Evolutionary conservation across 1,284 basidiomycete species (phyloP), one percentile per base, ranked within the genome.

Genomic region (Tilletia setariae): DNA sequence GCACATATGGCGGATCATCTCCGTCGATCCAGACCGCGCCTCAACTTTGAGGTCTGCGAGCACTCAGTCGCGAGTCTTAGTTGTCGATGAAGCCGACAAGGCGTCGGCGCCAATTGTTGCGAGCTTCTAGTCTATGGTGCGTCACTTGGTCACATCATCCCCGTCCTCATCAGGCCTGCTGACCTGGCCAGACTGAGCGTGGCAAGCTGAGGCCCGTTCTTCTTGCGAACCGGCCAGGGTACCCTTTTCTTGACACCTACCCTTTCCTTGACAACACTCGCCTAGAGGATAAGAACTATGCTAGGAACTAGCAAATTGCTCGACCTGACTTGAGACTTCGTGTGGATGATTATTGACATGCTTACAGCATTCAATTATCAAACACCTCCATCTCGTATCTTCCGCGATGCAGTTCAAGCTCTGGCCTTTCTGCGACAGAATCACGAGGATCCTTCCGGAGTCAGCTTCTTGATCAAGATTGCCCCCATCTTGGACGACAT

Each of bases 51-150:
- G 59, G 83, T 83, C 46, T 79, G 83, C 82, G 0, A 74, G 83
- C 61, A 74, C 72, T 53, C 53, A 72, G 32, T 83, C 83, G 2
- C 74, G 83, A 1, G 75, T 83, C n/a, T 56, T 83, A 19, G 77
- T 84, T 15, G 78, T 84, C 23, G 83, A 84, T 68, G 83, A 84
- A 68, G 82, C 79, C 1, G 83, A 84, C 74, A 84, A 84, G 72
- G 79, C 79, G 43, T 77, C 82, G 1, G 77, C 83, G 9, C 75
- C 78, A 6, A 83, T 84, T 47, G 79, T 79, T 9, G 83, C 83
- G 3, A 79, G 80, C 6, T 82, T 84, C 67, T 78, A 81, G 64
- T 79, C 76, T 42, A 72, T 84, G 23, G 56, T 61, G 56, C 28
- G 56, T 40, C n/a, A n/a, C 25, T 53, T 15, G 19, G 11, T 19